Base-by-base conservation (phyloP, 768 basidiomycete species). In the Suillus decipiens region DNA sequence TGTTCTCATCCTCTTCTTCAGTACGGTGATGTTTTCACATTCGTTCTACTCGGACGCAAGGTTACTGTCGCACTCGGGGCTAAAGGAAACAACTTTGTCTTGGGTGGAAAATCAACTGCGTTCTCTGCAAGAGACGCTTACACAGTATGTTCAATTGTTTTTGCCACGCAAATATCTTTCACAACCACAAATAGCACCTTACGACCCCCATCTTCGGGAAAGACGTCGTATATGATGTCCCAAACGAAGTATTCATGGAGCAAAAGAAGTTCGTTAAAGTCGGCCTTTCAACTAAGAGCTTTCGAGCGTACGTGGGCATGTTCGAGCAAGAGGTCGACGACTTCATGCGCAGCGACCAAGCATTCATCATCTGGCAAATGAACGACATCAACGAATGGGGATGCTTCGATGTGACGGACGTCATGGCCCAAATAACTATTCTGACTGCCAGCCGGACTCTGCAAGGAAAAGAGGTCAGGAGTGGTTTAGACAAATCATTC, bases 211-310 rank as follows among this genome's bases (percentile, higher is more conserved):
- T 99, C 14, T 99, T 99, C 71, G 97, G 97, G 48, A 95, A 94
- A 72, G 96, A 93, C 54, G 97, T 99, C 55, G 96, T 98, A 12
- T 99, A 99, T 74, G 97, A 99, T 70, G 88, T 93, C 58, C 96
- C 97, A 36, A 99, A 99, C 75, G 92, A 96, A 54, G 79, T 92
- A 51, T 89, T 99, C 76, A 99, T 99, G 96, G 95, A 99, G 71
- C 97, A 99, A 76, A 99, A 99, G 83, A 92, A 90, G 73, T 98
- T 98, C 72, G 90, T 99, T 76, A 99, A 99, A 79, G 88, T 95
- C 65, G 96, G 97, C 31, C 86, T 99, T 22, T 92, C 95, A 11
- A 87, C 86, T 14, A 96, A 99, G 33, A 96, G 95, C 76, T 87
- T 99, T 75, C 86, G 89, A 47, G 82, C 87, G 36, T 99, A 99